Percentiles rank a stretch among this genome's conserved stretches.
These are phyloP conservation scores for Neoascochyta sp. DNA, from an alignment of 2,329 filamentous ascomycete genomes.

Conservation along the genomic window DNA sequence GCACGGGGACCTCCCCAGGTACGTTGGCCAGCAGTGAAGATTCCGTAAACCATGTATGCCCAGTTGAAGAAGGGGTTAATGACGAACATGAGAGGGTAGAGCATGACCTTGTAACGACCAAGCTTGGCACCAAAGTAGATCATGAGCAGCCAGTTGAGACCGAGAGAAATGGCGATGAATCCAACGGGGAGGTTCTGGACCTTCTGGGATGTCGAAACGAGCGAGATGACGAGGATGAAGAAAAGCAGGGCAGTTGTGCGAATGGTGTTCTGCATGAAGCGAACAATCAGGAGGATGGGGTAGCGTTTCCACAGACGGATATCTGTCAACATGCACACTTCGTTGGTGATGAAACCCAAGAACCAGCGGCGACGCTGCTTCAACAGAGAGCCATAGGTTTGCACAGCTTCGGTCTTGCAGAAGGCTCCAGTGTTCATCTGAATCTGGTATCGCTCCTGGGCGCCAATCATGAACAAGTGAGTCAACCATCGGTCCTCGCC, in stretches of 20 bases:
- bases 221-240: constrained; percentile 85
- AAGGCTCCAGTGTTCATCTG: constrained; percentile 97
- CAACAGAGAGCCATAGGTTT: constrained; percentile 77
- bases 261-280: constrained; percentile 95
- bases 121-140: constrained; percentile 89
- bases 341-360: constrained; percentile 94
- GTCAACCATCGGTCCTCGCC: constrained; percentile 97
- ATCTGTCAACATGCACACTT: constrained; percentile 97
- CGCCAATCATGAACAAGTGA: constrained; percentile 97
- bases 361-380: constrained; percentile 98
- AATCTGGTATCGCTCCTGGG: constrained; percentile 88
- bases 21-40: constrained; percentile 87
- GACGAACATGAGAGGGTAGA: constrained; percentile 94
- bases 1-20: constrained; percentile 95
- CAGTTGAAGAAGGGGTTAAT: constrained; percentile 97
- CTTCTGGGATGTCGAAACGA: constrained; percentile 78
- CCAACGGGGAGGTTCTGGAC: constrained; percentile 79
- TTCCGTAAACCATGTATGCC: constrained; percentile 96
- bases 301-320: constrained; percentile 88
- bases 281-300: constrained; percentile 76
- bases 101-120: constrained; percentile 85
- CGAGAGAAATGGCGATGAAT: constrained; percentile 88
- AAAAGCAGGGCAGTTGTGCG: constrained; percentile 90
- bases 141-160: constrained; percentile 93
- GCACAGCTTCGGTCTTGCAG: constrained; percentile 96